Conservation (phyloP, 2,329 filamentous ascomycete genomes). For the Capronia americana region DNA sequence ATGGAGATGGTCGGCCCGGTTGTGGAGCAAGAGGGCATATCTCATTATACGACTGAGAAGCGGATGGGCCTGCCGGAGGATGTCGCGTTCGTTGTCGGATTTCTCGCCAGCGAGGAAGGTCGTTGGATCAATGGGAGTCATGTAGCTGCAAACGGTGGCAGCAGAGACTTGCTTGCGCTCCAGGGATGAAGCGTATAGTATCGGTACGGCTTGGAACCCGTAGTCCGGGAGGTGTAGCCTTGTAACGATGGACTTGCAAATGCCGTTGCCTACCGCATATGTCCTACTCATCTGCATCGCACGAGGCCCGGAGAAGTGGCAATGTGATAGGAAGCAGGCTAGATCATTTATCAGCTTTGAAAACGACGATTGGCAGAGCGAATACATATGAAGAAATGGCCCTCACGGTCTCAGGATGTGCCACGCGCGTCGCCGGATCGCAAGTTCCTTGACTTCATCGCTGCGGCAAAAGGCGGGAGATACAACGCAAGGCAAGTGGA, state of each 20-base stretch:
- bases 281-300: neutral
- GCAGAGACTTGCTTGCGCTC: slow-evolving; percentile 12
- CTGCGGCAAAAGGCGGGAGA: neutral
- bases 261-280: neutral
- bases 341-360: neutral
- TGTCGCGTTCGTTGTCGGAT: slow-evolving; percentile 56
- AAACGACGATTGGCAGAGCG: neutral
- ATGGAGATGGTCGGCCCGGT: slow-evolving; percentile 53
- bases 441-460: neutral
- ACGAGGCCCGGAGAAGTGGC: neutral
- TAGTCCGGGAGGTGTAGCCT: neutral
- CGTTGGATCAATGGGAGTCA: slow-evolving; percentile 57
- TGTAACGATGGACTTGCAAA: neutral
- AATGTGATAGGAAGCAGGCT: neutral
- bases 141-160: slow-evolving; percentile 46
- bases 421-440: neutral
- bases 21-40: slow-evolving; percentile 53
- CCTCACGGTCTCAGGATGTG: neutral
- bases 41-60: slow-evolving; percentile 40
- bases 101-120: slow-evolving; percentile 53
- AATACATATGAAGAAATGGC: neutral
- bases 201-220: neutral
- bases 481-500: neutral
- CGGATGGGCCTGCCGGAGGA: slow-evolving; percentile 55
- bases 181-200: slow-evolving; percentile 33